Evolutionary conservation across 2,329 filamentous ascomycete species (phyloP), one percentile per base, ranked within the genome.

Genomic region (Dothidotthia symphoricarpi): DNA sequence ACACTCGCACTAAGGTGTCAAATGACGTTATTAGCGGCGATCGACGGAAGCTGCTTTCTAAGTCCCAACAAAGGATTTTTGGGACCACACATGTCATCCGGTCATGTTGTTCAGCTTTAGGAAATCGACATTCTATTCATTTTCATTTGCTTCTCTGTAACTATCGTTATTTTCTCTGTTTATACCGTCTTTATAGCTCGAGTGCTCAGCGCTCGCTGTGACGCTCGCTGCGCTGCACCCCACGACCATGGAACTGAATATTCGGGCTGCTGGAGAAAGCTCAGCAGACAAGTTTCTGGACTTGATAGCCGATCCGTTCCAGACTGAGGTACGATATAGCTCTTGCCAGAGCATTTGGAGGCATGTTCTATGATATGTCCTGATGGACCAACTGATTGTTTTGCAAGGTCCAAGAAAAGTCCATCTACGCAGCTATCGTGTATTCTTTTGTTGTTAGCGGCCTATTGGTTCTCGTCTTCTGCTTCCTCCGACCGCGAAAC

Each of bases 401-500:
- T 16, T 19, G 12, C 6, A 51, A 82, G 78, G 70, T 81, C 39
- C 71, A 74, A 64, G 59, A 72, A 43, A 75, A 77, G 42, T 86
- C 89, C 31, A 77, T 96, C 38, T 85, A 82, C 69, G 86, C 88
- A 39, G 88, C 90, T 24, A 72, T 97, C 29, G 85, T 76, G 43
- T 88, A 85, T 19, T 95, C 90, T 6, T 66, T 95, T 33, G 86
- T 82, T 35, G 71, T 93, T 60, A 88, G 88, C 5, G 61, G 80
- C 40, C 72, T 83, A 44, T 82, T 95, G 51, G 82, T 88, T 43
- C 65, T 95, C 41, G 69, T 83, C 47, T 98, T 97, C 75, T 97
- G 88, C 51, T 75, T 95, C 55, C 76, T 96, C 32, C 86, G 93
- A 47, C 93, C 93, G 3, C 88, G 89, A 66, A 90, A 96, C 66